A percentile compares a stretch with the other conserved stretches of the same genome.
Evolutionary conservation across 192 early-diverging fungal genomes (phyloP).

Genomic region (Geranomyces michiganensis): DNA sequence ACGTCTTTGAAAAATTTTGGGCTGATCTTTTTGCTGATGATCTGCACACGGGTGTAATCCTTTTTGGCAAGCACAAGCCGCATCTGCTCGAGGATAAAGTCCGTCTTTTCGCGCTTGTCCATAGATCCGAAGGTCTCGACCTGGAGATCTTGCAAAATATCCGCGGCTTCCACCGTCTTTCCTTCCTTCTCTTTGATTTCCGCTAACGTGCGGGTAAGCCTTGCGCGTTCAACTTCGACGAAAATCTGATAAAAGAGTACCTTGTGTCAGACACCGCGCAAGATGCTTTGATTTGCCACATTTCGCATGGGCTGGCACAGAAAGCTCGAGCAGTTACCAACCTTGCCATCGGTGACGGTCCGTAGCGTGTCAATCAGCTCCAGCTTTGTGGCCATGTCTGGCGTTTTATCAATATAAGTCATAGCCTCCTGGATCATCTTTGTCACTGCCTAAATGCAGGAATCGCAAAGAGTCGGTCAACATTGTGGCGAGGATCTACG

Average conservation of each 20-base stretch:
- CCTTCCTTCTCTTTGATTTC: slow-evolving; percentile 91
- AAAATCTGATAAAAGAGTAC: slow-evolving; percentile 75
- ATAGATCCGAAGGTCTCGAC: slow-evolving; percentile 99
- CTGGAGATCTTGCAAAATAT: slow-evolving; percentile 95
- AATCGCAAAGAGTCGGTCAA: background rate
- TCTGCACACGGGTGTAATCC: slow-evolving; percentile 89
- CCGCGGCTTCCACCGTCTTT: slow-evolving; percentile 86
- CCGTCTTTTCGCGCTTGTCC: slow-evolving; percentile 98
- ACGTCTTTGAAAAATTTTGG: slow-evolving; percentile 87
- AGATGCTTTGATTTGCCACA: too few species aligned
- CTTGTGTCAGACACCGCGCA: background rate
- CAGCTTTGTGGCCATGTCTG: slow-evolving; percentile 77
- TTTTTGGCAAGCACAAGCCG: slow-evolving; percentile 89
- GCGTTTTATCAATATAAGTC: slow-evolving; percentile 83
- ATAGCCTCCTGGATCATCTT: slow-evolving; percentile 96
- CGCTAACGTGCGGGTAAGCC: slow-evolving; percentile 86
- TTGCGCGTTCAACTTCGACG: slow-evolving; percentile 97
- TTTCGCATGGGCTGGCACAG: too few species aligned
- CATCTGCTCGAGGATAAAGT: slow-evolving; percentile 99
- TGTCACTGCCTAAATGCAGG: slow-evolving; percentile 72
- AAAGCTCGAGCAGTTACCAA: background rate
- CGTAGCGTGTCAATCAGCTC: slow-evolving; percentile 93
- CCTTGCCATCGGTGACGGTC: slow-evolving; percentile 96
- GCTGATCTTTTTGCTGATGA: slow-evolving; percentile 96
- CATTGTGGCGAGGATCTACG: too few species aligned